Percentiles rank a stretch among this genome's conserved stretches.
Conservation (phyloP, 2,329 filamentous ascomycete species). For the Fusarium caatingaense region DNA sequence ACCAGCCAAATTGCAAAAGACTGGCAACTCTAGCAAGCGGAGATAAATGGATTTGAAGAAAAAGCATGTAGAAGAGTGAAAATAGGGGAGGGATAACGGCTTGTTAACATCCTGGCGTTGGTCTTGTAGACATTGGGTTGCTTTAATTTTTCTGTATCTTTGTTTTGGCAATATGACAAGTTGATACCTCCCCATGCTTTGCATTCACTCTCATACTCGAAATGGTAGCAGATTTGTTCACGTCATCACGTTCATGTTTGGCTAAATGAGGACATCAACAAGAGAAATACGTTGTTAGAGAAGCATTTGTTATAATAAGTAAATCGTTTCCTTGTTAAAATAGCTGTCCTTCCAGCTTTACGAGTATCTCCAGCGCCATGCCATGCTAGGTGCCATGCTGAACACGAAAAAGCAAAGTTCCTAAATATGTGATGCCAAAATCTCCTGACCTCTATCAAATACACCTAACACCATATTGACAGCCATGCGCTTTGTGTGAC, state of each 20-base stretch:
- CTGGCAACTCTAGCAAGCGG: conserved; percentile 36
- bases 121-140: conserved; percentile 45
- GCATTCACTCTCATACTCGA: background rate
- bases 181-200: conserved; percentile 42
- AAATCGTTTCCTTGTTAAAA: conserved; percentile 16
- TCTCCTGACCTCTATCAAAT: conserved; percentile 29
- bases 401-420: conserved; percentile 25
- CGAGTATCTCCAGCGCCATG: conserved; percentile 41
- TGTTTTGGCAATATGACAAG: conserved; percentile 46
- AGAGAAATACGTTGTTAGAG: background rate
- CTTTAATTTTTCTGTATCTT: conserved; percentile 43
- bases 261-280: conserved; percentile 7
- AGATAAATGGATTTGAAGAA: conserved; percentile 28
- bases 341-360: conserved; percentile 27
- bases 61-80: conserved; percentile 28
- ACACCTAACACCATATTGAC: conserved; percentile 26
- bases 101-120: conserved; percentile 44
- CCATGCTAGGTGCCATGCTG: conserved; percentile 43
- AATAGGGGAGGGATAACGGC: conserved; percentile 16
- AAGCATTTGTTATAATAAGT: conserved; percentile 25
- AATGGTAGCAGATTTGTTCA: conserved; percentile 9
- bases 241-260: conserved; percentile 12
- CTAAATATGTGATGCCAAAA: background rate
- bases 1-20: conserved; percentile 57
- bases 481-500: conserved; percentile 4